Evolutionary conservation across 2,329 filamentous ascomycete species (phyloP), one percentile per base, ranked within the genome.

Genomic region (Neoarthrinium moseri): DNA sequence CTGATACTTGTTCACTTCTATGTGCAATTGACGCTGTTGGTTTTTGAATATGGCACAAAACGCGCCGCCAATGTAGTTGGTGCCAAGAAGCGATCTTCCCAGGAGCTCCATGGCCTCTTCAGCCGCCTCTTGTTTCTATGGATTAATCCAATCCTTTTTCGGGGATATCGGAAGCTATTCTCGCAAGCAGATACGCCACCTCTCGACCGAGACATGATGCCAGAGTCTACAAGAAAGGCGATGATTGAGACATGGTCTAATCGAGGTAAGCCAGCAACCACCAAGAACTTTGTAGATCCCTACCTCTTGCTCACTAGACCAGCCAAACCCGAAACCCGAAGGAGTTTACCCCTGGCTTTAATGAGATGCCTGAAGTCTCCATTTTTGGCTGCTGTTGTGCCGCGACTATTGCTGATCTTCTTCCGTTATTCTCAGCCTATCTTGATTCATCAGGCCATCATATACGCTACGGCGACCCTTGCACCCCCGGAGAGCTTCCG

Each of bases 341-440:
- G 5, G 17, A 42, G 13, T 8, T 15, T 42, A 13, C 39, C 39
- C 6, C 17, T 11, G 26, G 41, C 18, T 34, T 26, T 43, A 21
- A 22, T 32, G 6, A 10, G 13, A 34, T 22, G 41, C 21, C 17
- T 35, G 26, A 24, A 23, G 8, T 10, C 20, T 6, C n/a, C 7
- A 13, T 35, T 43, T 36, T 29, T 43, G 10, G 30, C 20, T 3
- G 13, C 22, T n/a, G 26, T 43, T n/a, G 12, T 26, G 6, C 41
- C 41, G 10, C 29, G 41, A 26, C 22, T 34, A 21, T 26, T 35
- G 6, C 21, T 43, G 13, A 26, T 27, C 8, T 6, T 18, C 7
- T 35, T 43, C n/a, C 41, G 41, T 21, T 43, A 35, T 20, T 2
- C 29, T 15, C 41, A 43, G 17, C 41, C 41, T 3, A 15, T 29